Evolutionary conservation across 2,329 filamentous ascomycete genomes (phyloP).

Genomic region (Fusarium redolens): DNA sequence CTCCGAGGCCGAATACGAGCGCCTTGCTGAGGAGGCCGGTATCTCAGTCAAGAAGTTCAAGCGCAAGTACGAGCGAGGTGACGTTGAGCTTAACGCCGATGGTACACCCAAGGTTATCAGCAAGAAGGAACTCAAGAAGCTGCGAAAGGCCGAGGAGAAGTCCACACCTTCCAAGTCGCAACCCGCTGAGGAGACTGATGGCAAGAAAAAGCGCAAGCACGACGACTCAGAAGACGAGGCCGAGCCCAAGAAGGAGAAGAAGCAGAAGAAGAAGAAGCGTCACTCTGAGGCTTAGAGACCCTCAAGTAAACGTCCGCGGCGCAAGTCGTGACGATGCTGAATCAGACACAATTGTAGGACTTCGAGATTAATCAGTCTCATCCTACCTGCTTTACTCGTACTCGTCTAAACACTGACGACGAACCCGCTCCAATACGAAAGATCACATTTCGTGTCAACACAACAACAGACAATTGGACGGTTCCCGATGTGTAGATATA

Average conservation of each 20-base stretch:
- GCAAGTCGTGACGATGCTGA: slow-evolving; percentile 35
- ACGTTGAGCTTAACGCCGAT: slow-evolving; percentile 73
- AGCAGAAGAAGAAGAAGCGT: slow-evolving; percentile 63
- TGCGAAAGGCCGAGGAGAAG: slow-evolving; percentile 70
- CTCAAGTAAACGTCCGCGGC: slow-evolving; percentile 30
- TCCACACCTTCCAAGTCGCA: slow-evolving; percentile 56
- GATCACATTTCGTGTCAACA: slow-evolving; percentile 35
- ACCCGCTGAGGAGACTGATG: slow-evolving; percentile 54
- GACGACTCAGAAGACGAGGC: slow-evolving; percentile 75
- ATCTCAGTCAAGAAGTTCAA: slow-evolving; percentile 81
- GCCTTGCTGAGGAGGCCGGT: slow-evolving; percentile 73
- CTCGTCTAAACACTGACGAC: slow-evolving; percentile 44
- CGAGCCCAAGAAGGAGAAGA: slow-evolving; percentile 68
- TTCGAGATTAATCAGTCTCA: slow-evolving; percentile 17
- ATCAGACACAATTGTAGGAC: slow-evolving; percentile 31
- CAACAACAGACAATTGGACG: slow-evolving; percentile 39
- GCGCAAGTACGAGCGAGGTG: slow-evolving; percentile 80
- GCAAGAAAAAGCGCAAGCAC: slow-evolving; percentile 74
- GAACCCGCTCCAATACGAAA: slow-evolving; percentile 37
- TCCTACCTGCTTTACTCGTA: slow-evolving; percentile 43
- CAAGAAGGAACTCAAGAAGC: slow-evolving; percentile 83
- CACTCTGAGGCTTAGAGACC: slow-evolving; percentile 51
- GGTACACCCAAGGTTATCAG: slow-evolving; percentile 75
- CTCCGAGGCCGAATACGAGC: slow-evolving; percentile 67
- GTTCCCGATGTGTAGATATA: slow-evolving; percentile 47